phyloP scores from a whole-genome alignment of 306 rosid genomes.

The Prunus mongolica region DNA sequence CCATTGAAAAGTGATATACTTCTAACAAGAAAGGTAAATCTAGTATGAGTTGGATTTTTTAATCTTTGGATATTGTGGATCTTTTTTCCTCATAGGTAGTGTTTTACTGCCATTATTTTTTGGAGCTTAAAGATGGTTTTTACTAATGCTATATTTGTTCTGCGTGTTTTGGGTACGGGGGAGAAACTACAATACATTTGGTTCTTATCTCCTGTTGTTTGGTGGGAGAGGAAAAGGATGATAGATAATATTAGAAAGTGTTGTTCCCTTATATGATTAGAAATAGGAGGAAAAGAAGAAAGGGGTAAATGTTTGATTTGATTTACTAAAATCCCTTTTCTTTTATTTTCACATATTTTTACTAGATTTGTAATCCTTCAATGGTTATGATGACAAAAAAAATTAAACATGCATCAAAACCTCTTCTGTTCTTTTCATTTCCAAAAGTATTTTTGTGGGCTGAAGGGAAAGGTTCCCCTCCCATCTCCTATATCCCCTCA shows the following conservation, averaged over 20 bases:
- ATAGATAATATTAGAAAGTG: neutral
- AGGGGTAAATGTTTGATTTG: neutral
- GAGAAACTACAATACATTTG: neutral
- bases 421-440: neutral
- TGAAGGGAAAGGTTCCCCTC: neutral
- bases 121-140: neutral
- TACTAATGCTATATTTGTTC: neutral
- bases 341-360: neutral
- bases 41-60: slow-evolving; percentile 10
- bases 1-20: slow-evolving; percentile 54
- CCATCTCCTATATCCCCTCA: neutral
- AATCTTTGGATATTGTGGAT: neutral
- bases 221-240: neutral
- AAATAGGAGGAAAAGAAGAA: neutral
- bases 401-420: neutral
- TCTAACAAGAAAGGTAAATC: slow-evolving; percentile 61
- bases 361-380: neutral
- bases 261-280: neutral
- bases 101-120: neutral
- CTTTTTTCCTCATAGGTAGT: slow-evolving; percentile 3
- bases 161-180: neutral
- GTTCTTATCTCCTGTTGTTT: neutral
- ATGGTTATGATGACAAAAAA: neutral
- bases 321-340: neutral
- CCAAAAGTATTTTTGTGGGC: neutral